A percentile compares a stretch with the other conserved stretches of the same genome.
Conservation (phyloP, 371 early-diverging fungal genomes). For the Syncephalastrum contaminatum region DNA sequence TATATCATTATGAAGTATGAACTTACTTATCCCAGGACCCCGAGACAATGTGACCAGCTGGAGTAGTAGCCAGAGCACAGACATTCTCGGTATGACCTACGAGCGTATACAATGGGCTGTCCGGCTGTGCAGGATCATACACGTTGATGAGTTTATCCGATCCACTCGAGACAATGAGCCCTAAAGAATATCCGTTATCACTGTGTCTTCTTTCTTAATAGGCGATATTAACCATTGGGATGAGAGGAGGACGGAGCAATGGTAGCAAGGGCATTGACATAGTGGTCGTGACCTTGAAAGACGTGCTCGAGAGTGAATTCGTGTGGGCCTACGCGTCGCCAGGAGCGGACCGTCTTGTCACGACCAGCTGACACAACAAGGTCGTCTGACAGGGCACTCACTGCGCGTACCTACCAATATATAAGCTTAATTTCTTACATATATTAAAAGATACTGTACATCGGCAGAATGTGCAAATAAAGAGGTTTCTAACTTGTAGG, state of each 20-base stretch:
- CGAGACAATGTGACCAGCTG: slow-evolving; percentile 76
- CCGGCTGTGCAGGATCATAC: slow-evolving; percentile 64
- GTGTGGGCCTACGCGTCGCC: slow-evolving; percentile 50
- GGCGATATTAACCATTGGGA: slow-evolving; percentile 59
- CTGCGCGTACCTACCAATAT: slow-evolving; percentile 63
- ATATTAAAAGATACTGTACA: no score
- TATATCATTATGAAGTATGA: background rate
- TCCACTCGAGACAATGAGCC: slow-evolving; percentile 82
- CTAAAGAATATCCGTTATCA: slow-evolving; percentile 31
- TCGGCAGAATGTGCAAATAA: no score
- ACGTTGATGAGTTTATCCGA: slow-evolving; percentile 83
- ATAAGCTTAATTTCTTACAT: no score
- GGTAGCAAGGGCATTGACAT: slow-evolving; percentile 78
- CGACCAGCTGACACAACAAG: slow-evolving; percentile 79
- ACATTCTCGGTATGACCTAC: slow-evolving; percentile 90
- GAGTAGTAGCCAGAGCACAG: slow-evolving; percentile 68
- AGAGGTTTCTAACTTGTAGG: no score
- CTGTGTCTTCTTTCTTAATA: background rate
- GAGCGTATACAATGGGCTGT: slow-evolving; percentile 65
- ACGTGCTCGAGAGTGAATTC: slow-evolving; percentile 52
- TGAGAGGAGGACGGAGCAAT: slow-evolving; percentile 56
- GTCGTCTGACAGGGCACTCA: slow-evolving; percentile 63
- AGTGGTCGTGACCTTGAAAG: slow-evolving; percentile 74
- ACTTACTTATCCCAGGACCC: slow-evolving; percentile 97
- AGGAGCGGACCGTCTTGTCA: slow-evolving; percentile 69